A percentile compares a stretch with the other conserved stretches of the same genome.
These are phyloP conservation scores for Toxoplasma gondii DNA, from an alignment of 169 alveolate species.

Conservation along the genomic window DNA sequence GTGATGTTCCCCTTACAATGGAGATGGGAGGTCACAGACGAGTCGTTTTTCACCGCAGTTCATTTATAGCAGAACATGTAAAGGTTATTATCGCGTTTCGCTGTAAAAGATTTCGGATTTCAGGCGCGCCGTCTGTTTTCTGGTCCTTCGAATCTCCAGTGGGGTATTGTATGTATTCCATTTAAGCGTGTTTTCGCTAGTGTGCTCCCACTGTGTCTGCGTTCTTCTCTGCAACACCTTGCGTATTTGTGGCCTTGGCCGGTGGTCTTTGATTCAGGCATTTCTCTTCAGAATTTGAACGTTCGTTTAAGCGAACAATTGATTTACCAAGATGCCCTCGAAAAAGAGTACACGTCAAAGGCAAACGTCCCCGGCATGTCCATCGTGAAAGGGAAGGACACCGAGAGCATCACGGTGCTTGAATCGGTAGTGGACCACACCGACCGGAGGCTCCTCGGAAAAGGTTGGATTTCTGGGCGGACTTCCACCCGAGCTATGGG, in stretches of 20 bases:
- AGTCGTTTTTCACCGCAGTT: too few relatives aligned
- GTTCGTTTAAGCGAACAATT: neutral
- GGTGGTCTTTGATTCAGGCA: neutral
- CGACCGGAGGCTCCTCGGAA: neutral
- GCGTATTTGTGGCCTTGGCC: neutral
- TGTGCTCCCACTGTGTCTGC: neutral
- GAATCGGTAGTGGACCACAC: neutral
- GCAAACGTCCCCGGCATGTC: neutral
- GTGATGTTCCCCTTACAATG: too few relatives aligned
- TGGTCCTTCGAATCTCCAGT: too few relatives aligned
- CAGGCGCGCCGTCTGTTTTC: too few relatives aligned
- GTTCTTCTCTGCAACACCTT: neutral
- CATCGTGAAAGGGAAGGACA: neutral
- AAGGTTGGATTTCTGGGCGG: slow-evolving; percentile 15
- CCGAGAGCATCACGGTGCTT: neutral
- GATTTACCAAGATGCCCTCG: neutral
- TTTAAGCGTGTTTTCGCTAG: neutral
- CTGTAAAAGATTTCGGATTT: too few relatives aligned
- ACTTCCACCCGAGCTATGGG: neutral
- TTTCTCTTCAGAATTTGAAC: neutral
- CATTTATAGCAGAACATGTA: too few relatives aligned
- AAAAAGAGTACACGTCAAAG: neutral
- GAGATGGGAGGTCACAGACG: too few relatives aligned
- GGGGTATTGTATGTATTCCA: too few relatives aligned
- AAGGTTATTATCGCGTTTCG: too few relatives aligned